Percentiles rank a stretch among this genome's conserved stretches.
These are phyloP conservation scores for Beta corolliflora DNA, from an alignment of 179 eudicot species.

Conservation along the genomic window DNA sequence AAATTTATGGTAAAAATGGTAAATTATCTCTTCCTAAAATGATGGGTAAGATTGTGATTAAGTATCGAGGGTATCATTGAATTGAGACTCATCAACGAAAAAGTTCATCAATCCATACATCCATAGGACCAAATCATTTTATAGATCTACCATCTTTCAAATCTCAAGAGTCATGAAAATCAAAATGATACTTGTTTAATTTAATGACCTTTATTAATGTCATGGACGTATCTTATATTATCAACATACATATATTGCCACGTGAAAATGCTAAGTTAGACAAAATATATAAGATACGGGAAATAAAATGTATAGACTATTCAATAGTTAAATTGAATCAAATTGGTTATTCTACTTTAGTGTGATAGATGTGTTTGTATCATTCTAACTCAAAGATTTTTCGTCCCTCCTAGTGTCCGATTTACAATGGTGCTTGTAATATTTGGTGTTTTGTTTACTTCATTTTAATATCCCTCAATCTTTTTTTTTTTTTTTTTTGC, in stretches of 20 bases:
- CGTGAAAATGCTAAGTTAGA: neutral
- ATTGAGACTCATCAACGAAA: constrained; percentile 4
- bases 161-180: neutral
- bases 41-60: neutral
- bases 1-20: constrained; percentile 18
- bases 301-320: too few relatives aligned
- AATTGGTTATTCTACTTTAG: too few relatives aligned
- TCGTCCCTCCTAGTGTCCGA: too few relatives aligned
- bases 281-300: too few relatives aligned
- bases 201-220: neutral
- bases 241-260: neutral
- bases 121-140: neutral
- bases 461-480: too few relatives aligned
- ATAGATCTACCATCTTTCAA: neutral
- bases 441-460: too few relatives aligned
- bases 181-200: neutral
- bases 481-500: too few relatives aligned
- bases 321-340: too few relatives aligned
- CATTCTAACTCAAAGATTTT: too few relatives aligned
- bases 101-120: neutral
- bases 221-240: neutral
- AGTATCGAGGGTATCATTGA: neutral
- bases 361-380: too few relatives aligned
- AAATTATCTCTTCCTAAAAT: constrained; percentile 1
- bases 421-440: too few relatives aligned